Conservation (phyloP, 345 rosid species). For the Leavenworthia alabamica region DNA sequence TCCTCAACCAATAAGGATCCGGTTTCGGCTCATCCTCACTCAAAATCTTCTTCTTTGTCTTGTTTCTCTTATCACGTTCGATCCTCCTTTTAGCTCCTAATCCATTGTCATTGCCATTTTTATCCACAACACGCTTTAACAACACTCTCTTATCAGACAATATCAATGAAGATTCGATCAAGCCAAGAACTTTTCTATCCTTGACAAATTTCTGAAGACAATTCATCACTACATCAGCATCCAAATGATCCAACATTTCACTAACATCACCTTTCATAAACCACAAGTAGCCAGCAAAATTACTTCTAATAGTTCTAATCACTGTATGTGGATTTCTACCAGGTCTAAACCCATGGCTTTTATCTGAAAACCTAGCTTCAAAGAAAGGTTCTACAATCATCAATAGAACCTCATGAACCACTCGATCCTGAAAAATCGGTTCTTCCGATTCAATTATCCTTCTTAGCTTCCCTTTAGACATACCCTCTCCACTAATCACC, state of each 20-base stretch:
- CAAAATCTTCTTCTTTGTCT: slow-evolving; percentile 70
- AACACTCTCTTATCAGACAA: slow-evolving; percentile 27
- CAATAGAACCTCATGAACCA: slow-evolving; percentile 79
- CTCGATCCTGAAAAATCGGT: slow-evolving; percentile 80
- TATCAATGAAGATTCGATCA: slow-evolving; percentile 52
- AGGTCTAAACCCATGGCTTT: slow-evolving; percentile 76
- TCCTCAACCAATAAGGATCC: slow-evolving; percentile 91
- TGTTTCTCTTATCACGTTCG: slow-evolving; percentile 39
- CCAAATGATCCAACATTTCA: slow-evolving; percentile 49
- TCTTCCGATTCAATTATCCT: slow-evolving; percentile 42
- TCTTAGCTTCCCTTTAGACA: slow-evolving; percentile 56
- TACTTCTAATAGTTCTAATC: slow-evolving; percentile 78
- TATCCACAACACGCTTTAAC: slow-evolving; percentile 19
- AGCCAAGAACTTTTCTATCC: slow-evolving; percentile 61
- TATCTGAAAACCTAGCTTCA: slow-evolving; percentile 66
- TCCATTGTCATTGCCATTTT: slow-evolving; percentile 23
- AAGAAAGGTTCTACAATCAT: slow-evolving; percentile 84
- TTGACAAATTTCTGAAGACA: slow-evolving; percentile 56
- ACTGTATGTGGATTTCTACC: slow-evolving; percentile 89
- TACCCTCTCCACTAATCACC: slow-evolving; percentile 15
- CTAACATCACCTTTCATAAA: slow-evolving; percentile 73
- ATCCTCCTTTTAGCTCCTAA: slow-evolving; percentile 36
- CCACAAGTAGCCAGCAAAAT: slow-evolving; percentile 92
- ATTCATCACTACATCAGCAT: slow-evolving; percentile 44
- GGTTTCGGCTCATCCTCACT: slow-evolving; percentile 84